These are phyloP conservation scores for Colletotrichum sp. DNA, from an alignment of 2,329 filamentous ascomycete species.

Conservation along the genomic window DNA sequence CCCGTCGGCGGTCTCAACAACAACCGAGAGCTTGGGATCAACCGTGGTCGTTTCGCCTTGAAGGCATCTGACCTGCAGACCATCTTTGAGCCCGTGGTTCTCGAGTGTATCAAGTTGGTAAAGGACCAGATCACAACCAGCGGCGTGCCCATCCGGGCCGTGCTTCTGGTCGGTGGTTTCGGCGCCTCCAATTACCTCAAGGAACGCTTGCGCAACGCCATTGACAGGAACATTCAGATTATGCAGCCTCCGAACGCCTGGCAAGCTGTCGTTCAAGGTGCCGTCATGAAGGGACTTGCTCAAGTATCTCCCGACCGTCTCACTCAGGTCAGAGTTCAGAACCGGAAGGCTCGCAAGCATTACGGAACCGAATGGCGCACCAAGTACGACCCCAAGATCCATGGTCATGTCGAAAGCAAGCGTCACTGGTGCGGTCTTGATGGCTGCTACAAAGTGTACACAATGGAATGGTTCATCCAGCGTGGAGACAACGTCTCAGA, in stretches of 20 bases:
- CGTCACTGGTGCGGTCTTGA: conserved; percentile 41
- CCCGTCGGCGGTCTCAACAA: conserved; percentile 37
- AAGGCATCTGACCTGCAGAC: conserved; percentile 42
- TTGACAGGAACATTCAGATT: conserved; percentile 42
- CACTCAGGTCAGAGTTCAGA: conserved; percentile 42
- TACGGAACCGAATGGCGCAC: conserved; percentile 85
- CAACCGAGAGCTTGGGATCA: conserved; percentile 42
- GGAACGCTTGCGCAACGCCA: conserved; percentile 40
- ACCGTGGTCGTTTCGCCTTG: conserved; percentile 39
- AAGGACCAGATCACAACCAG: conserved; percentile 47
- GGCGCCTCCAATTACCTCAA: conserved; percentile 51
- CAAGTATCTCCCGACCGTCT: conserved; percentile 36
- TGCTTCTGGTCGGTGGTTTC: conserved; percentile 56
- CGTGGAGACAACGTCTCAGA: conserved; percentile 44
- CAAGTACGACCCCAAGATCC: conserved; percentile 77
- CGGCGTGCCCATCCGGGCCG: conserved; percentile 46
- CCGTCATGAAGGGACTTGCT: conserved; percentile 53
- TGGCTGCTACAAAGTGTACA: conserved; percentile 40
- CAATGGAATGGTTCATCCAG: conserved; percentile 51
- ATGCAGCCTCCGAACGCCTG: conserved; percentile 55
- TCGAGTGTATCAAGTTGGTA: conserved; percentile 47
- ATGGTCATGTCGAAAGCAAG: conserved; percentile 47
- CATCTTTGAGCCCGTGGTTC: conserved; percentile 50
- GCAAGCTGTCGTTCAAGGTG: conserved; percentile 56
- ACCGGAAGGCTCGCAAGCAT: conserved; percentile 73